Base-by-base conservation (phyloP, 495 filamentous ascomycete genomes). In the Aspergillus steynii region DNA sequence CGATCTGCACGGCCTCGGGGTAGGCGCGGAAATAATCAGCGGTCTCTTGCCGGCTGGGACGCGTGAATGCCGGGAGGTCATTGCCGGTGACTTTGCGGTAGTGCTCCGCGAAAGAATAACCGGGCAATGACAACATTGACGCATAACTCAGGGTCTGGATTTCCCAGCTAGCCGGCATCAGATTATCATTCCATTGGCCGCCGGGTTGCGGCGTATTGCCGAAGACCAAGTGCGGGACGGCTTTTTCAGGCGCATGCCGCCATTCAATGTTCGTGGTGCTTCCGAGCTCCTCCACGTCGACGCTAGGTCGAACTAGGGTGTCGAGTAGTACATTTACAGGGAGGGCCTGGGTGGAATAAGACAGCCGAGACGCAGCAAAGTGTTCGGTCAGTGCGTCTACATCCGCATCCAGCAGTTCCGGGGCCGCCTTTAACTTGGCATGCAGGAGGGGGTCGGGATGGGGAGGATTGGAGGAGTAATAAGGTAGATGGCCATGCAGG, bases 301-400 rank as follows among this genome's bases (percentile, higher is more conserved):
- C 80, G 60, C 86, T 83, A 6, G 87, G 87, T n/a, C 85, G 80
- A 7, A 90, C 67, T 8, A 90, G 74, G 0, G 87, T 88, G 61
- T 90, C 87, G 1, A 90, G 69, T 28, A 90, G 72, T 4, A 84
- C 83, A 61, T 90, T 89, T 28, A 88, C 77, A 0, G 87, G 87
- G 1, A 88, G 77, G 1, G 87, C 85, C 65, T 88, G 86, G 1
- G 79, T 86, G 28, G 87, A 88, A 66, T 90, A 89, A 2, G 83
- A 84, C 20, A 88, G 75, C 8, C 78, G 75, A 0, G 87, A 86
- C 1, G 84, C 85, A 5, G 75, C 79, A 65, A 90, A 88, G 68
- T 89, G 87, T 6, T 81, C 79, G 8, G 86, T 87, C 8, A 88
- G 72, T 20, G 70, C 59, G 45, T 74, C 68, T 1, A 77, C 73